Conservation (phyloP, 1,139 yeast genomes). For the Saccharomyces hybrid region DNA sequence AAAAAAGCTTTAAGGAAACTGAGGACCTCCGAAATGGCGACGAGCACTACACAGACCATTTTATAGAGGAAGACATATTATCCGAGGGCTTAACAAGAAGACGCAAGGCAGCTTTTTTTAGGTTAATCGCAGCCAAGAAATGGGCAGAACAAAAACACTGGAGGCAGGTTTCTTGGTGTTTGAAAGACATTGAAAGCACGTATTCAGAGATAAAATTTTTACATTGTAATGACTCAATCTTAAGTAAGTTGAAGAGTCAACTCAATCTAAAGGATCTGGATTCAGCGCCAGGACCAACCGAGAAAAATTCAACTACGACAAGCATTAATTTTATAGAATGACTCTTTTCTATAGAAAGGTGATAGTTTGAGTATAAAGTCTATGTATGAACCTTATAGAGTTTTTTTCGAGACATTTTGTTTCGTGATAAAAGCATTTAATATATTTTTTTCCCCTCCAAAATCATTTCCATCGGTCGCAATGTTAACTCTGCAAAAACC, state of each 20-base stretch:
- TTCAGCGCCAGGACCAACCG: not conserved
- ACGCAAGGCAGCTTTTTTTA: constrained; percentile 77
- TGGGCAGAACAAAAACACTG: constrained; percentile 43
- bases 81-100: constrained; percentile 51
- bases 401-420: too few relatives aligned
- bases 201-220: constrained; percentile 16
- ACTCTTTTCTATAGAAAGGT: not conserved
- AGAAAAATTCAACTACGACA: constrained; percentile 5
- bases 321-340: not conserved
- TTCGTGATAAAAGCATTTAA: too few relatives aligned
- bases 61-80: constrained; percentile 38
- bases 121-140: constrained; percentile 65
- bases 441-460: not conserved
- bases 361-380: not conserved
- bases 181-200: constrained; percentile 20
- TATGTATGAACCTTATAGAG: not conserved
- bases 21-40: constrained; percentile 10
- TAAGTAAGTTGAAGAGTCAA: constrained; percentile 15
- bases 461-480: not conserved
- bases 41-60: constrained; percentile 34
- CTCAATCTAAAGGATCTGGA: constrained; percentile 5
- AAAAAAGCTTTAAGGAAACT: constrained; percentile 8
- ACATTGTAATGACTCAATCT: constrained; percentile 21
- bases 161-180: constrained; percentile 29
- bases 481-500: not conserved